A percentile compares a stretch with the other conserved stretches of the same genome.
Conservation (phyloP, 75 land plant genomes). For the Larix kaempferi region DNA sequence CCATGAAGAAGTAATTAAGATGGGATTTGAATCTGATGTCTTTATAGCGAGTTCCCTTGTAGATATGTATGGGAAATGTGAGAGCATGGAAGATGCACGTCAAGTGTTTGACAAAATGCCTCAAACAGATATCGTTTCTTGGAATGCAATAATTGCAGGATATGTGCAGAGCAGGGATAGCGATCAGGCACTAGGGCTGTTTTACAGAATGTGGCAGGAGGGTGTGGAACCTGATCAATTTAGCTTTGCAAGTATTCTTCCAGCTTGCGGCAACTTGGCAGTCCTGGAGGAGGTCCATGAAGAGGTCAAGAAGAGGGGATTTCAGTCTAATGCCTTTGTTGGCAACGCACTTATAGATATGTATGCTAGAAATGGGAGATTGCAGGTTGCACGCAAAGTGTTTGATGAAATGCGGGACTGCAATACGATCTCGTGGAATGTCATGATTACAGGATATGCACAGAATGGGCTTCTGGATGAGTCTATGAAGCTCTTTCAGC, state of each 20-base stretch:
- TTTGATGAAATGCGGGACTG: constrained; percentile 21
- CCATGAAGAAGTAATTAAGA: constrained; percentile 30
- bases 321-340: constrained; percentile 14
- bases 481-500: constrained; percentile 22
- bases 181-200: constrained; percentile 8
- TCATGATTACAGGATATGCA: constrained; percentile 27
- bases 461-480: constrained; percentile 21
- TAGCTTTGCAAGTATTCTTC: constrained; percentile 21
- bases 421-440: constrained; percentile 32
- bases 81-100: constrained; percentile 25
- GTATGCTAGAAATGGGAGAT: constrained; percentile 44
- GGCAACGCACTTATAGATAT: constrained; percentile 30
- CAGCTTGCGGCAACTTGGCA: constrained; percentile 29
- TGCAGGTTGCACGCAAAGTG: constrained; percentile 23
- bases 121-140: constrained; percentile 6
- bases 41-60: constrained; percentile 36
- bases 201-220: constrained; percentile 8
- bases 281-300: constrained; percentile 26
- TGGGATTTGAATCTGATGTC: constrained; percentile 28
- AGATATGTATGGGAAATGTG: constrained; percentile 50
- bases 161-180: constrained; percentile 9
- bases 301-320: constrained; percentile 12
- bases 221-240: constrained; percentile 8
- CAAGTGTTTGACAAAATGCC: constrained; percentile 11
- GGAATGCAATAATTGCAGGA: constrained; percentile 21